These are phyloP conservation scores for Hypoxylon sp. DNA, from an alignment of 2,329 filamentous ascomycete genomes.

Conservation along the genomic window DNA sequence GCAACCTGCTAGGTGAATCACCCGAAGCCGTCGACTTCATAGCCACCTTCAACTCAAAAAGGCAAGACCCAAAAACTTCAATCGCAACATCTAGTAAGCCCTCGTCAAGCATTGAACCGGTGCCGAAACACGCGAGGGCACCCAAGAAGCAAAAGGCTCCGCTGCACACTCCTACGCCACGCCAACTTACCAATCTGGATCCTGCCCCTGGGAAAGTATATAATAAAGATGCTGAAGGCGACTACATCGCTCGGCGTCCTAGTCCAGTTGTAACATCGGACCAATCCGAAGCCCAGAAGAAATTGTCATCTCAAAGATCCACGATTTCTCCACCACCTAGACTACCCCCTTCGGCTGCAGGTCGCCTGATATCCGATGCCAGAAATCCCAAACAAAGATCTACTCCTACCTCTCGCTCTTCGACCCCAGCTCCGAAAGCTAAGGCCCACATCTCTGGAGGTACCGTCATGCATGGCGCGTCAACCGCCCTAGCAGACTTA, in stretches of 20 bases:
- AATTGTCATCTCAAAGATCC: conserved; percentile 66
- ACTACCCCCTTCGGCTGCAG: conserved; percentile 77
- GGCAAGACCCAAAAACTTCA: conserved; percentile 60
- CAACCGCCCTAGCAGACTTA: conserved; percentile 78
- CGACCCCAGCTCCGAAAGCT: conserved; percentile 69
- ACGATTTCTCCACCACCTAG: conserved; percentile 64
- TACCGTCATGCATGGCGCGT: conserved; percentile 85
- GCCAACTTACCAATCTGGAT: conserved; percentile 74
- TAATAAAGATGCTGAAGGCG: conserved; percentile 77
- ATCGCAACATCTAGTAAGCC: conserved; percentile 42
- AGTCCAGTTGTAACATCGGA: conserved; percentile 59
- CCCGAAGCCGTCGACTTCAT: conserved; percentile 83
- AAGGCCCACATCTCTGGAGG: conserved; percentile 83
- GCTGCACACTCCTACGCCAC: conserved; percentile 75
- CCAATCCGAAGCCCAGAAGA: conserved; percentile 58
- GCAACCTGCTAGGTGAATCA: conserved; percentile 89
- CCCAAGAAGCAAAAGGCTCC: conserved; percentile 70
- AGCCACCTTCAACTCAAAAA: conserved; percentile 81
- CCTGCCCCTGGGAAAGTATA: conserved; percentile 77
- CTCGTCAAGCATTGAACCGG: conserved; percentile 56
- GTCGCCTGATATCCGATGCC: conserved; percentile 86
- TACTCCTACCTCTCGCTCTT: conserved; percentile 66
- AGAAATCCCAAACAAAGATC: conserved; percentile 71
- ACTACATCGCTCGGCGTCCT: conserved; percentile 75
- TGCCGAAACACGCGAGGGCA: conserved; percentile 65